These are phyloP conservation scores for Erodium texanum DNA, from an alignment of 441 rosid species.

Conservation along the genomic window DNA sequence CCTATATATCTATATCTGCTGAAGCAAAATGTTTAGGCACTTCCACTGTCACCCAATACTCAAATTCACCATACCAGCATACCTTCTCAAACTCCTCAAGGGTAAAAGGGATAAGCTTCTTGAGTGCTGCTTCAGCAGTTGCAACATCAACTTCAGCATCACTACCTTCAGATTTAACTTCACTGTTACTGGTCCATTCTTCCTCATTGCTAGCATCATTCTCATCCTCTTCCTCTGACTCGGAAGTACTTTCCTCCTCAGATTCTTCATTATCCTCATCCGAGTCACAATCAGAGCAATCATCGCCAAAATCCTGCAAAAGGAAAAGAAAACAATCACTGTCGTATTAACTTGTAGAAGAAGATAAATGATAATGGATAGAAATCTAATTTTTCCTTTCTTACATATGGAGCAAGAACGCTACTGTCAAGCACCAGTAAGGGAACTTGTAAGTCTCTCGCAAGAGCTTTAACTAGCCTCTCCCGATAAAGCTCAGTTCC, in stretches of 20 bases:
- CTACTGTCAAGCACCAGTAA: conserved; percentile 85
- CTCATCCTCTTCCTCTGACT: conserved; percentile 79
- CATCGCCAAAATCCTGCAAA: conserved; percentile 70
- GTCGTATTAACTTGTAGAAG: conserved; percentile 16
- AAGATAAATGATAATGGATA: neutral
- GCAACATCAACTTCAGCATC: conserved; percentile 58
- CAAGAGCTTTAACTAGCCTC: conserved; percentile 88
- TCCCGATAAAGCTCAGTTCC: conserved; percentile 95
- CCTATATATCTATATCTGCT: neutral
- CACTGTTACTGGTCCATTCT: conserved; percentile 54
- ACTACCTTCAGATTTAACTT: conserved; percentile 56
- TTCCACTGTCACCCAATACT: neutral
- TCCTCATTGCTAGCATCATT: conserved; percentile 67
- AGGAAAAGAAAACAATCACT: conserved; percentile 18
- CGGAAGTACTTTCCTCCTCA: conserved; percentile 56
- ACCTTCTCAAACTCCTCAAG: conserved; percentile 82
- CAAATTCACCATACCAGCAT: conserved; percentile 7
- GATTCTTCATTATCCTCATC: conserved; percentile 59
- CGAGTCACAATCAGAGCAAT: conserved; percentile 52
- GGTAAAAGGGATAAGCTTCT: conserved; percentile 62
- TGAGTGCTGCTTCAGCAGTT: conserved; percentile 71
- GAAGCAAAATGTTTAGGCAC: neutral
- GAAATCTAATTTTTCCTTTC: conserved; percentile 26
- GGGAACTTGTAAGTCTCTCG: conserved; percentile 75
- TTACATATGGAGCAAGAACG: conserved; percentile 89